These are phyloP conservation scores for Nematodospora anomalae DNA, from an alignment of 1,139 yeast genomes.

Conservation along the genomic window DNA sequence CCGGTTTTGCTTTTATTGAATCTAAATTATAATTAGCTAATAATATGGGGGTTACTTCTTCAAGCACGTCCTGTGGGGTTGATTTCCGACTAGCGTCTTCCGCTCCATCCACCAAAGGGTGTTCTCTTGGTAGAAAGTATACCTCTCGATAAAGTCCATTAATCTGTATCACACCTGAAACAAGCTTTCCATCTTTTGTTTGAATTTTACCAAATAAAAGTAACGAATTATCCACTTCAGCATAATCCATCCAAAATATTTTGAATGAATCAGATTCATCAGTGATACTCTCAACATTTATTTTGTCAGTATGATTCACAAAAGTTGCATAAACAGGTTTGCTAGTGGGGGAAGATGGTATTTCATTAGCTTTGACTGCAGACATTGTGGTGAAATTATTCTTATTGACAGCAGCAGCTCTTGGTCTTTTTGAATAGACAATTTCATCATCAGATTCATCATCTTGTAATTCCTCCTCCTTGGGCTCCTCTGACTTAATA, in stretches of 20 bases:
- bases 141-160: constrained; percentile 71
- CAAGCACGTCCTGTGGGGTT: constrained; percentile 67
- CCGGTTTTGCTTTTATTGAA: constrained; percentile 68
- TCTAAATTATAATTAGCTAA: constrained; percentile 63
- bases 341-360: constrained; percentile 26
- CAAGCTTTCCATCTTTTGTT: constrained; percentile 57
- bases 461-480: constrained; percentile 19
- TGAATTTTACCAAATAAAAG: constrained; percentile 81
- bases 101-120: constrained; percentile 37
- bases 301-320: constrained; percentile 40
- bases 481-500: background rate
- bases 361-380: constrained; percentile 23
- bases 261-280: constrained; percentile 45
- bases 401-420: constrained; percentile 31
- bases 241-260: constrained; percentile 89
- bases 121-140: constrained; percentile 71
- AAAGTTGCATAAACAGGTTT: constrained; percentile 20
- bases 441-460: constrained; percentile 56
- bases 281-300: constrained; percentile 46
- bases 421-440: constrained; percentile 47
- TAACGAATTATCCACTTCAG: constrained; percentile 70
- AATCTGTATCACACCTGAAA: constrained; percentile 79
- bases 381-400: constrained; percentile 22
- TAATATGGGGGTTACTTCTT: constrained; percentile 68
- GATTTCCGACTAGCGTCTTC: constrained; percentile 35